Percentiles rank a stretch among this genome's conserved stretches.
Evolutionary conservation across 2,329 filamentous ascomycete genomes (phyloP).

Genomic region (Gaeumannomyces sp.): DNA sequence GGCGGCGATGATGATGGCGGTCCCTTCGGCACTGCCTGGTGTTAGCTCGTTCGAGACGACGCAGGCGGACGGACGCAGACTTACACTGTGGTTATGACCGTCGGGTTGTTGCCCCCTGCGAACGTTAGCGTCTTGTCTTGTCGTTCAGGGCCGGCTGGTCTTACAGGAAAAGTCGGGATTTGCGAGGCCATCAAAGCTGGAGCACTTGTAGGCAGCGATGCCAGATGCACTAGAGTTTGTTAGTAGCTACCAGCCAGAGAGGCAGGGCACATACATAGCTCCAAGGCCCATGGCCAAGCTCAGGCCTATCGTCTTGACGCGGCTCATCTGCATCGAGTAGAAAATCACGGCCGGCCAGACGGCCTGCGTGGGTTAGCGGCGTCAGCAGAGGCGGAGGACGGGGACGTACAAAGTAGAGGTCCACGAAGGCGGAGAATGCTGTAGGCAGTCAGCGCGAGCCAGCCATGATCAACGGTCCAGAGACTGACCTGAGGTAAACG

Average conservation of each 20-base stretch:
- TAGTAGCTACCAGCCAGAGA: not conserved
- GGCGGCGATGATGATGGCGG: not conserved
- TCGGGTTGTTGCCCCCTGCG: not conserved
- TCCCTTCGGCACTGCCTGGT: not conserved
- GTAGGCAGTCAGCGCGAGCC: not conserved
- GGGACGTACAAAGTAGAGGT: slow-evolving; percentile 2
- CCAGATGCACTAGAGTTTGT: not conserved
- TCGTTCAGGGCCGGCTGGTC: not conserved
- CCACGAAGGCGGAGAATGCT: not conserved
- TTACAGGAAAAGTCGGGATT: not conserved
- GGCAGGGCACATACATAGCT: not conserved
- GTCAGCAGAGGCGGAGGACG: not conserved
- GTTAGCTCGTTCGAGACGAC: not conserved
- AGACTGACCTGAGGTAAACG: not conserved
- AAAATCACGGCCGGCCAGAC: slow-evolving; percentile 1
- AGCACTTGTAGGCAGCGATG: slow-evolving; percentile 1
- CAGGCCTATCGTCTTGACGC: not conserved
- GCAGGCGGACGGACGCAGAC: not conserved
- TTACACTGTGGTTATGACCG: slow-evolving; percentile 1
- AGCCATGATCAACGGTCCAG: too few species aligned
- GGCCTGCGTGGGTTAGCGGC: not conserved
- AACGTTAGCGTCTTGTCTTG: not conserved
- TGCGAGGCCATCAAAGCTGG: not conserved
- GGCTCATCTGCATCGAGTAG: not conserved
- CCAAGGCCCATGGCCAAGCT: slow-evolving; percentile 2